A percentile compares a stretch with the other conserved stretches of the same genome.
These are phyloP conservation scores for Blastobotrys parvus DNA, from an alignment of 805 yeast genomes.

Conservation along the genomic window DNA sequence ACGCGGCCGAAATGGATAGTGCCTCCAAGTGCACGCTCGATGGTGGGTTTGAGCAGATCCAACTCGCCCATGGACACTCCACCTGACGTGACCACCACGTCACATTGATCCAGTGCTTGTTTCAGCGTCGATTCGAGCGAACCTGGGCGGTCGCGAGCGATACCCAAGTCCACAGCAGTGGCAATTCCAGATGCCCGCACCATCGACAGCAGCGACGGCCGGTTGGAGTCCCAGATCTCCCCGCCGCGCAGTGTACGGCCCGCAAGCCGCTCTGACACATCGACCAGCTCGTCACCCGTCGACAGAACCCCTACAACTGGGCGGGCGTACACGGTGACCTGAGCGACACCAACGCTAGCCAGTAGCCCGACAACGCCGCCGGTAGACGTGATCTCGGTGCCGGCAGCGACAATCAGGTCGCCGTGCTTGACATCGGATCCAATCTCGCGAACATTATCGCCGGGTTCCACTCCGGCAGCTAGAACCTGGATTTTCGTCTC, in stretches of 20 bases:
- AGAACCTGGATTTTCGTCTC: constrained; percentile 35
- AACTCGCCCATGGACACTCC: constrained; percentile 56
- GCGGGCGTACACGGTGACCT: constrained; percentile 32
- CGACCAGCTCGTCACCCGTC: constrained; percentile 45
- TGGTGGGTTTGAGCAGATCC: constrained; percentile 43
- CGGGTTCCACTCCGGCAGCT: constrained; percentile 32
- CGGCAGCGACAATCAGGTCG: constrained; percentile 30
- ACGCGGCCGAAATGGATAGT: constrained; percentile 46
- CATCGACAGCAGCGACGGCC: constrained; percentile 38
- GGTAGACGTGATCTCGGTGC: constrained; percentile 30
- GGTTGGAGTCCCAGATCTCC: constrained; percentile 43
- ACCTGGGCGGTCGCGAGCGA: constrained; percentile 35
- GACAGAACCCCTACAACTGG: constrained; percentile 42
- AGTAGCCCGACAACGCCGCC: constrained; percentile 47
- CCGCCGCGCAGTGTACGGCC: constrained; percentile 20
- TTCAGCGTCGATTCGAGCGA: constrained; percentile 23
- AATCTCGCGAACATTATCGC: constrained; percentile 40
- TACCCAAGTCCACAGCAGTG: constrained; percentile 42
- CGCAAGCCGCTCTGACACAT: constrained; percentile 16
- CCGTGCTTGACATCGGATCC: constrained; percentile 43
- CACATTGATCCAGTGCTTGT: constrained; percentile 26
- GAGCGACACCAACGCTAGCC: constrained; percentile 38
- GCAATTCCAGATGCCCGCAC: constrained; percentile 30
- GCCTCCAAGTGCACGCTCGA: constrained; percentile 36
- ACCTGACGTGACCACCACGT: constrained; percentile 43